These are phyloP conservation scores for Sporothrix variecibatus DNA, from an alignment of 2,329 filamentous ascomycete species.

Conservation along the genomic window DNA sequence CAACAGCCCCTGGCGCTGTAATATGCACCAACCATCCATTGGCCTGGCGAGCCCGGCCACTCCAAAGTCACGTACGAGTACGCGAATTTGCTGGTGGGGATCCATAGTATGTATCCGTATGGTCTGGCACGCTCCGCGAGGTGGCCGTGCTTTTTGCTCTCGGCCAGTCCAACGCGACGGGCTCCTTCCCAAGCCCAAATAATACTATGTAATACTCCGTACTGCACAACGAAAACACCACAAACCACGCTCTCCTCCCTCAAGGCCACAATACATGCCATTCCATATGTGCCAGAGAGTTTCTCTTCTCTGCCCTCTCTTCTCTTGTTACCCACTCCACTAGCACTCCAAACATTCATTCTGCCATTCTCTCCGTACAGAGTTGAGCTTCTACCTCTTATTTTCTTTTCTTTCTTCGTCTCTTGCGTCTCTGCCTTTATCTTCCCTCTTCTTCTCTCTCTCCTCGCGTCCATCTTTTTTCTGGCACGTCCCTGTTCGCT, in stretches of 20 bases:
- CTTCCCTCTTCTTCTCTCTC: background rate
- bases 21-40: constrained; percentile 2
- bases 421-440: background rate
- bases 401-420: background rate
- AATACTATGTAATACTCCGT: background rate
- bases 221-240: background rate
- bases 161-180: constrained; percentile 9
- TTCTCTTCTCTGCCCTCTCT: background rate
- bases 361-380: background rate
- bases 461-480: background rate
- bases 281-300: background rate
- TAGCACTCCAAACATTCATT: constrained; percentile 31
- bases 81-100: constrained; percentile 1
- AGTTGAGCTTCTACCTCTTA: background rate
- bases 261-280: background rate
- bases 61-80: background rate
- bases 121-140: constrained; percentile 17
- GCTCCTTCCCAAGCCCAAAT: background rate
- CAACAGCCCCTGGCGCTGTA: background rate
- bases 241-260: background rate
- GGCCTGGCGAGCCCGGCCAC: background rate
- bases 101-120: background rate
- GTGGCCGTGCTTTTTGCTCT: constrained; percentile 17
- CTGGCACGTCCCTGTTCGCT: background rate
- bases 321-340: constrained; percentile 10